phyloP scores from a whole-genome alignment of 306 rosid species.

The Pyrus betulifolia region DNA sequence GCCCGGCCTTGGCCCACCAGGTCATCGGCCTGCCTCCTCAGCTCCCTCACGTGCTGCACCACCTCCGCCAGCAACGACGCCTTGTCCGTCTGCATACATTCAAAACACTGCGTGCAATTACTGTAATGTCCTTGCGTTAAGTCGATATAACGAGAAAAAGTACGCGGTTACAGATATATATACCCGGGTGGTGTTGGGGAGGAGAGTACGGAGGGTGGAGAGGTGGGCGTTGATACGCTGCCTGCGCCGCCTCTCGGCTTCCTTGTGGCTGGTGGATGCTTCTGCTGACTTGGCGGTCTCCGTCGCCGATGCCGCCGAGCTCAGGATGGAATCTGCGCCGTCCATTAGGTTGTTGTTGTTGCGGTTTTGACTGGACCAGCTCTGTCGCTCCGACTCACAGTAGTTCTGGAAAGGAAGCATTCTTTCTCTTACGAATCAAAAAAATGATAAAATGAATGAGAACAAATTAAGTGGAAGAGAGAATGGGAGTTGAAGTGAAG shows the following conservation, averaged over 20 bases:
- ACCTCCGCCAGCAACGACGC: constrained; percentile 84
- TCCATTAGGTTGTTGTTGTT: constrained; percentile 16
- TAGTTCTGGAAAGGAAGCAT: constrained; percentile 5
- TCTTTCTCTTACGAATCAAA: neutral
- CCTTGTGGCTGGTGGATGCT: constrained; percentile 78
- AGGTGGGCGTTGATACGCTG: constrained; percentile 88
- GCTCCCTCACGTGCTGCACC: constrained; percentile 62
- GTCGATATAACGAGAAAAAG: neutral
- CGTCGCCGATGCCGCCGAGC: constrained; percentile 19
- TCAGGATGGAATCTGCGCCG: constrained; percentile 28
- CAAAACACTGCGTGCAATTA: constrained; percentile 5
- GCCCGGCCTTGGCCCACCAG: constrained; percentile 25
- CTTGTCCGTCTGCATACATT: constrained; percentile 55
- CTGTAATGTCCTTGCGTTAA: neutral
- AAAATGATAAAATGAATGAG: neutral
- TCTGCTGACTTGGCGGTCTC: constrained; percentile 45
- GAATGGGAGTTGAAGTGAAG: neutral
- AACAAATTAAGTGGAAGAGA: neutral
- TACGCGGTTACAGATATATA: neutral
- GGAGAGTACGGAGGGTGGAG: constrained; percentile 73
- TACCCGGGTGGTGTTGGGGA: constrained; percentile 68
- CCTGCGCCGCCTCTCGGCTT: constrained; percentile 89
- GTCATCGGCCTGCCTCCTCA: constrained; percentile 44
- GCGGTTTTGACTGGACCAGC: neutral
- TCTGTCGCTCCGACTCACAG: constrained; percentile 27